Base-by-base conservation (phyloP, 257 asterid species). In the Handroanthus guayacan region DNA sequence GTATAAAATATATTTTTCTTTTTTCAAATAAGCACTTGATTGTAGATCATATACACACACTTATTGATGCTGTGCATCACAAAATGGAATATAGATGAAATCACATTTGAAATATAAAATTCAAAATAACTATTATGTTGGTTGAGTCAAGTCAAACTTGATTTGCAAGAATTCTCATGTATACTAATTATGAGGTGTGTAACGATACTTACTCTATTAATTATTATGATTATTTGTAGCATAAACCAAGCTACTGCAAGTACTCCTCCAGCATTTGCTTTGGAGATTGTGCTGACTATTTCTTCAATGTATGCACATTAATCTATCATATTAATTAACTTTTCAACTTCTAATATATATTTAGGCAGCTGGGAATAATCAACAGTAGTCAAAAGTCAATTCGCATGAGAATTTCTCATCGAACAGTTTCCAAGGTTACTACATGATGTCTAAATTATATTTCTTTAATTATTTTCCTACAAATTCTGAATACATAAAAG, bases 361-460 rank as follows among this genome's bases (percentile, higher is more conserved):
- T 56, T 62, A 39, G 63, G 70, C 69, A 47, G 67, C 55, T 51
- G 63, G 79, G 75, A 77, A 72, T 68, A 67, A 77, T 68, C 51
- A 78, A 64, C 76, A 62, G 62, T 62, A 73, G 85, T 77, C 85
- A 78, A 78, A 78, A 78, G 75, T 62, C 78, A 75, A 74, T 74
- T 74, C 75, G 74, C 60, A 68, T 63, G 54, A 62, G 50, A 63
- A 47, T 62, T 78, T 73, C 67, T 37, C 76, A 65, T 62, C 61
- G 13, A 52, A 67, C 79, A 34, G 63, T 72, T 76, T 67, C 50
- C 85, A 66, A 81, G 63, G 76, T 62, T 50, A 10, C 37, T 57
- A 62, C 17, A 62, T 5, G 4, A 39, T 43, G 31, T 25, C 31
- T 25, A 25, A 25, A 36, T 34, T 12, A 5, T 43, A 17, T 43